Evolutionary conservation across 2,329 filamentous ascomycete genomes (phyloP), one percentile per base, ranked within the genome.

Genomic region (Phialemoniopsis sp.): DNA sequence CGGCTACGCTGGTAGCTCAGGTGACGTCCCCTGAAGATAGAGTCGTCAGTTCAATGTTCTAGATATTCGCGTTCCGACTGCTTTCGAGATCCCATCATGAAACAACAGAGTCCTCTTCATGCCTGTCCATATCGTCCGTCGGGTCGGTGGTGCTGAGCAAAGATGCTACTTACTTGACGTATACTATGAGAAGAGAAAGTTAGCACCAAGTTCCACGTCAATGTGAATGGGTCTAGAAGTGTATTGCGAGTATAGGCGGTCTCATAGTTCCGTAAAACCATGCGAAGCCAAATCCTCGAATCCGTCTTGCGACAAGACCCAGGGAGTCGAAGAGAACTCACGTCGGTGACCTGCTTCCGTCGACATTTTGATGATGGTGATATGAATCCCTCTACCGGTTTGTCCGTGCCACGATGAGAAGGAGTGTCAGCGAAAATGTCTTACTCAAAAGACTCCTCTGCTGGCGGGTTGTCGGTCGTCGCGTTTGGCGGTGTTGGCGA

Each of bases 1-100:
- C 94, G 91, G 69, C 85, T 86, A 73, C 91, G 87, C 81, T 95
- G 85, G 81, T 95, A 96, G 76, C 86, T 91, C 76, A 97, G 78
- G 84, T 97, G 91, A 75, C 89, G 90, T 79, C 89, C 91, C 89
- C 88, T 94, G 66, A 49, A 51, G 40, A 45, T 40, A 46, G 45
- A 45, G 35, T 32, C 36, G 49, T 57, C 46, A 59, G 52, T 48
- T 38, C 38, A 32, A 41, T 37, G 37, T 40, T 36, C 37, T 13
- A 30, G 17, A 19, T 37, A 34, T 36, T 36, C 32, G 26, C 19
- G 42, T 43, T 43, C 41, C 42, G 36, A 31, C 36, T 36, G 40
- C 28, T 10, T 39, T 39, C 26, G 36, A 14, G n/a, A 15, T 44
- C 44, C 38, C 41, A 38, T 32, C 31, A 36, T 16, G 38, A 36